Evolutionary conservation across 164 flowering plant species (phyloP).

Genomic region (Umbellularia californica): DNA sequence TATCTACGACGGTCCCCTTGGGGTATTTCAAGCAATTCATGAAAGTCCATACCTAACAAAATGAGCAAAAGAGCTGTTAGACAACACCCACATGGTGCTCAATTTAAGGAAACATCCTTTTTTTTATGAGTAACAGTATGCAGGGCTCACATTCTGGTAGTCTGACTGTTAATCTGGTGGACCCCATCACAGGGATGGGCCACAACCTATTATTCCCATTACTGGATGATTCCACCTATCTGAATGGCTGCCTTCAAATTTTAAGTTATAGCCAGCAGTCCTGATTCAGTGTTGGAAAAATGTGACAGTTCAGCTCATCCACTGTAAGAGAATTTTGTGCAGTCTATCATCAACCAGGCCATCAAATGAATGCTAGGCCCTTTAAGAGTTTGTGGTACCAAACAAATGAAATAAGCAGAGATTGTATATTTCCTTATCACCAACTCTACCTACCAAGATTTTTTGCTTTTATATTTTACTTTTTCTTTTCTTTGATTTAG

Average conservation of each 20-base stretch:
- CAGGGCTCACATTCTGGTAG: background rate
- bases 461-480: background rate
- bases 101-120: too few species aligned
- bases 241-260: background rate
- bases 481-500: background rate
- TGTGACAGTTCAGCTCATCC: too few species aligned
- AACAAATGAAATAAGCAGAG: background rate
- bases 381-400: background rate
- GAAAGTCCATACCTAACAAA: conserved; percentile 65
- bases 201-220: background rate
- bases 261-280: background rate
- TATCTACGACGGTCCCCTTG: conserved; percentile 72
- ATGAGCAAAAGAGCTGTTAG: background rate
- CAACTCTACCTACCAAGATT: background rate
- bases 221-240: background rate
- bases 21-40: conserved; percentile 73
- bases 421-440: background rate
- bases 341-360: background rate
- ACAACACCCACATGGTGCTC: background rate
- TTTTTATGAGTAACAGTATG: background rate
- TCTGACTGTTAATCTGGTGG: background rate
- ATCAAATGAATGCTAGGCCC: background rate
- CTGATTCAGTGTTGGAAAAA: background rate
- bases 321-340: background rate
- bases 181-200: background rate